Conservation (phyloP, 2,329 filamentous ascomycete species). For the Fusarium lateritium region DNA sequence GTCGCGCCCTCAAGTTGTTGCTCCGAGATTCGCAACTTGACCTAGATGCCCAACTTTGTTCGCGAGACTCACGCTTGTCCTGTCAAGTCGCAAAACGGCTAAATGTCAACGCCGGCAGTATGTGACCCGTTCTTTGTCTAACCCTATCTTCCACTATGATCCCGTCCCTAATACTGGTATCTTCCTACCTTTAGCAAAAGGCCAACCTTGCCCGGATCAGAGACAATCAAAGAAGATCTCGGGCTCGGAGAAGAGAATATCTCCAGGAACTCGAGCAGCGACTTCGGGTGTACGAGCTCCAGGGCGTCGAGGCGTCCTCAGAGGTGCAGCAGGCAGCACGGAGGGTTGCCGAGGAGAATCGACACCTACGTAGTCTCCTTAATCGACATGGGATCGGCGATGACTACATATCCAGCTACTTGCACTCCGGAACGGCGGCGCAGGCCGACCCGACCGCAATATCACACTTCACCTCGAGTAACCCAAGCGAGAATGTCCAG, state of each 20-base stretch:
- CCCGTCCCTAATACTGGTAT: conserved; percentile 36
- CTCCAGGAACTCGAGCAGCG: conserved; percentile 77
- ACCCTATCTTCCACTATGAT: conserved; percentile 17
- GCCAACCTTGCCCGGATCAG: conserved; percentile 71
- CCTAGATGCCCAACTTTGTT: conserved; percentile 44
- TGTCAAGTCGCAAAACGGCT: conserved; percentile 43
- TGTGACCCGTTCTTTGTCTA: conserved; percentile 35
- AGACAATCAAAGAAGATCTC: conserved; percentile 83
- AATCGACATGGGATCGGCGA: conserved; percentile 70
- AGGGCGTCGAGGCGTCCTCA: conserved; percentile 77
- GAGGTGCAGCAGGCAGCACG: conserved; percentile 80
- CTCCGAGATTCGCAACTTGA: conserved; percentile 29
- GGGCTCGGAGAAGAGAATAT: conserved; percentile 81
- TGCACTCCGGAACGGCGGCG: conserved; percentile 48
- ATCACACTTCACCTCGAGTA: conserved; percentile 41
- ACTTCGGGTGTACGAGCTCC: conserved; percentile 71
- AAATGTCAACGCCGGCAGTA: conserved; percentile 54
- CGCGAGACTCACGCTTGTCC: conserved; percentile 28
- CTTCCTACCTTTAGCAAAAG: conserved; percentile 52
- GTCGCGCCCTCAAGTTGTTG: conserved; percentile 22
- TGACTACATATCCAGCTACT: conserved; percentile 64
- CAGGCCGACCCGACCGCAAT: conserved; percentile 42
- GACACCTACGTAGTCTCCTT: conserved; percentile 72
- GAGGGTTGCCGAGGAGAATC: conserved; percentile 79
- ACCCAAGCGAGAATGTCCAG: conserved; percentile 49